A percentile compares a stretch with the other conserved stretches of the same genome.
Evolutionary conservation across 768 basidiomycete genomes (phyloP).

Genomic region (Xanthoconium stramineum): DNA sequence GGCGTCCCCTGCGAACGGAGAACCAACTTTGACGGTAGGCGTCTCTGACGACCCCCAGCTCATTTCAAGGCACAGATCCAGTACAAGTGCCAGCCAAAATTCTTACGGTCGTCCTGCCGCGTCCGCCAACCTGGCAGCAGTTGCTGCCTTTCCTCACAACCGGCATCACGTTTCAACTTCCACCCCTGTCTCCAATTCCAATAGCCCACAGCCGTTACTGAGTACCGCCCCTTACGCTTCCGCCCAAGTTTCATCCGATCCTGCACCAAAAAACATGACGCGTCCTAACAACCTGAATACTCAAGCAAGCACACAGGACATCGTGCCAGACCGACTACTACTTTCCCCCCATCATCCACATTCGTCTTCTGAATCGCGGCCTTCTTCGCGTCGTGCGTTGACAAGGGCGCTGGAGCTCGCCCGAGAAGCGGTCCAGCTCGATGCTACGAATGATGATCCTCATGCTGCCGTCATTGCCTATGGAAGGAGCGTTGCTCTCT

Average conservation of each 20-base stretch:
- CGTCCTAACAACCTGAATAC: conserved; percentile 23
- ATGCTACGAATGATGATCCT: conserved; percentile 85
- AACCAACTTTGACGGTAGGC: conserved; percentile 18
- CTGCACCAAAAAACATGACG: conserved; percentile 53
- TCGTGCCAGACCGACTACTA: conserved; percentile 41
- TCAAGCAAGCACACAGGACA: conserved; percentile 35
- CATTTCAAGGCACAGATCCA: conserved; percentile 34
- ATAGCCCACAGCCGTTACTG: conserved; percentile 26
- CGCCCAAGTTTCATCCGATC: conserved; percentile 52
- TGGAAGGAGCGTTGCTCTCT: conserved; percentile 77
- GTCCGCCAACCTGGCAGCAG: conserved; percentile 53
- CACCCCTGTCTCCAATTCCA: conserved; percentile 23
- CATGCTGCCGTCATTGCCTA: conserved; percentile 88
- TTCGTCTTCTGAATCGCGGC: conserved; percentile 44
- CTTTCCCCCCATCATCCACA: conserved; percentile 45
- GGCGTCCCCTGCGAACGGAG: conserved; percentile 16
- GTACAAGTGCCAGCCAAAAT: conserved; percentile 33
- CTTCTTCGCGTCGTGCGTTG: conserved; percentile 80
- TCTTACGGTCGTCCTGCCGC: conserved; percentile 33
- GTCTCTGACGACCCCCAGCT: conserved; percentile 29
- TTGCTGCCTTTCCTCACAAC: conserved; percentile 60
- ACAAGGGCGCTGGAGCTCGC: conserved; percentile 86
- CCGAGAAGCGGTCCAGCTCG: conserved; percentile 84
- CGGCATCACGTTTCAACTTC: conserved; percentile 34
- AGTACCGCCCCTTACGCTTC: conserved; percentile 31